A percentile compares a stretch with the other conserved stretches of the same genome.
phyloP scores from a whole-genome alignment of 495 filamentous ascomycete species.

The Pseudomonodictys pantanalensis region DNA sequence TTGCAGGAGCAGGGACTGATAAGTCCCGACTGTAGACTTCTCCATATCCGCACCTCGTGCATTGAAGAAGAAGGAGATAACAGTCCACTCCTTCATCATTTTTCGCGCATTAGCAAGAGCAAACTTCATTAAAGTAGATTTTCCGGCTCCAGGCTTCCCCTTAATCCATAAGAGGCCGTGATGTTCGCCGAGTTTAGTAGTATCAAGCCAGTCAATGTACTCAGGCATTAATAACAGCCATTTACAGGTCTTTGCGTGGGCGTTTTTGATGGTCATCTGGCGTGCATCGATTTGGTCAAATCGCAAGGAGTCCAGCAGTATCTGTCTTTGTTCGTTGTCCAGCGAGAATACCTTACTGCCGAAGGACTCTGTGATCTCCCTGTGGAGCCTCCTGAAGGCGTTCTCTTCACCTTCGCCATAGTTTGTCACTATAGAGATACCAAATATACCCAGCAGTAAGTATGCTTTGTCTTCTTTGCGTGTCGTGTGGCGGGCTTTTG shows the following conservation, averaged over 20 bases:
- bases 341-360: background rate
- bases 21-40: constrained; percentile 21
- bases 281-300: constrained; percentile 39
- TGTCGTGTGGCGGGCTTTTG: constrained; percentile 2
- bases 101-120: background rate
- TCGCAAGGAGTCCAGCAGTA: constrained; percentile 16
- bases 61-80: constrained; percentile 46
- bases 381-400: background rate
- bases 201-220: constrained; percentile 26
- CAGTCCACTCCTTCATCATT: constrained; percentile 13
- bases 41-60: constrained; percentile 38
- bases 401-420: constrained; percentile 15
- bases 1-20: constrained; percentile 20
- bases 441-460: constrained; percentile 11
- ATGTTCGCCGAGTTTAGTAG: constrained; percentile 1
- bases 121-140: constrained; percentile 34
- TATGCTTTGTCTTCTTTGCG: constrained; percentile 15
- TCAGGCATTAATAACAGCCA: constrained; percentile 24
- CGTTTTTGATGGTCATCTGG: constrained; percentile 39
- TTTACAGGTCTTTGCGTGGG: constrained; percentile 38
- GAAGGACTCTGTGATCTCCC: background rate
- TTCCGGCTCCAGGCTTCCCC: constrained; percentile 34
- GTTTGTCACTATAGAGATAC: background rate
- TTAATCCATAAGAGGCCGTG: constrained; percentile 34
- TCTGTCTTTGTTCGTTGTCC: constrained; percentile 3